Conservation (phyloP, 1,139 yeast genomes). For the Yamadazyma oceani region DNA sequence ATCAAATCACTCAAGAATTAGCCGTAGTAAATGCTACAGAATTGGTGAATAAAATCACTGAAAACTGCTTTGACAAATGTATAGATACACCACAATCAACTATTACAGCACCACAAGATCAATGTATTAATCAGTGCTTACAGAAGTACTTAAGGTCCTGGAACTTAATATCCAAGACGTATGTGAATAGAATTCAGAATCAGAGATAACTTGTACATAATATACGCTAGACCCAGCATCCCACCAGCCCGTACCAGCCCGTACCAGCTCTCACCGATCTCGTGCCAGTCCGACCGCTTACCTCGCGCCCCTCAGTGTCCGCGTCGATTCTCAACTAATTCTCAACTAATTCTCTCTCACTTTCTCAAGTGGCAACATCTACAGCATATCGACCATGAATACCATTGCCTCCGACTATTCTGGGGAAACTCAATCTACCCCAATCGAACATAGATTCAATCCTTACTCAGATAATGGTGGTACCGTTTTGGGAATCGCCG, state of each 20-base stretch:
- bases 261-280: no score
- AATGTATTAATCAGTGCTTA: conserved; percentile 74
- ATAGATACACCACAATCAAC: conserved; percentile 51
- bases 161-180: conserved; percentile 78
- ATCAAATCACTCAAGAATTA: conserved; percentile 75
- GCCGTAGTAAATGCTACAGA: conserved; percentile 90
- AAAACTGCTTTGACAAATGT: conserved; percentile 83
- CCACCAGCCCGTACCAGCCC: no score
- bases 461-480: conserved; percentile 98
- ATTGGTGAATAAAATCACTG: conserved; percentile 82
- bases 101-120: conserved; percentile 31
- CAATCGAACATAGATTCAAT: conserved; percentile 91
- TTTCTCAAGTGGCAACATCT: not conserved
- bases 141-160: conserved; percentile 90
- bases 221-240: not conserved
- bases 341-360: not conserved
- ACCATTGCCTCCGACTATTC: conserved; percentile 66
- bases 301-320: no score
- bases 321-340: no score
- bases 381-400: conserved; percentile 16
- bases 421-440: conserved; percentile 51
- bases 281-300: no score
- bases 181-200: conserved; percentile 67
- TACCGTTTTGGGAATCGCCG: conserved; percentile 95
- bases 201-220: conserved; percentile 4